Percentiles rank a stretch among this genome's conserved stretches.
Conservation (phyloP, 2,329 filamentous ascomycete species). For the Talaromyces sp. region DNA sequence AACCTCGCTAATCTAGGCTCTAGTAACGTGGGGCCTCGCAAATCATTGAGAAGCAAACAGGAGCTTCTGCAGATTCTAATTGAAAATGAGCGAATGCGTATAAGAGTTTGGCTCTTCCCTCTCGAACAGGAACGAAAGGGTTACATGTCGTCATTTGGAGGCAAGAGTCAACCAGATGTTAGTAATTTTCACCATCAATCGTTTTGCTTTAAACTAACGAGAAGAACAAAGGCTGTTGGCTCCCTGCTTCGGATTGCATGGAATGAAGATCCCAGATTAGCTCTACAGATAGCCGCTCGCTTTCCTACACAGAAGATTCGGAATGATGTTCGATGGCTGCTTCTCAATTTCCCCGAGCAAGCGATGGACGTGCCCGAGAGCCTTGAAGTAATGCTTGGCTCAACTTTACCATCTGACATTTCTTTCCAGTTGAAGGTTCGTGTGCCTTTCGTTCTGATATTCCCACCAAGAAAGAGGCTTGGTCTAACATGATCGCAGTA, state of each 20-base stretch:
- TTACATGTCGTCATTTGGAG: slow-evolving; percentile 41
- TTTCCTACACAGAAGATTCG: slow-evolving; percentile 71
- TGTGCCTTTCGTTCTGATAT: not conserved
- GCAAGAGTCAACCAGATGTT: slow-evolving; percentile 37
- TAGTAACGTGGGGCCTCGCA: slow-evolving; percentile 47
- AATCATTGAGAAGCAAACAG: slow-evolving; percentile 70
- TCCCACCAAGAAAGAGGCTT: not conserved
- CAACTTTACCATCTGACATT: slow-evolving; percentile 70
- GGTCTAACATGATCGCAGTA: slow-evolving; percentile 53
- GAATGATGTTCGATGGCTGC: slow-evolving; percentile 69
- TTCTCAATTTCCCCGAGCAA: slow-evolving; percentile 79
- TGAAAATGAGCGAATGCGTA: slow-evolving; percentile 74
- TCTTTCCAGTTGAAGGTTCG: slow-evolving; percentile 75
- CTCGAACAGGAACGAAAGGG: slow-evolving; percentile 59
- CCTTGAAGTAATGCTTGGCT: slow-evolving; percentile 73
- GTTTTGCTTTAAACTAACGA: slow-evolving; percentile 10
- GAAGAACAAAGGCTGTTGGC: slow-evolving; percentile 45
- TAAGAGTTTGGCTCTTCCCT: slow-evolving; percentile 87
- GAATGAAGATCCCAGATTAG: slow-evolving; percentile 76
- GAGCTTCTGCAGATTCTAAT: slow-evolving; percentile 75
- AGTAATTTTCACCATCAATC: slow-evolving; percentile 5
- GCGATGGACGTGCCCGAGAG: slow-evolving; percentile 77
- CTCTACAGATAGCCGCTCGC: slow-evolving; percentile 74
- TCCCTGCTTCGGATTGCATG: slow-evolving; percentile 76
- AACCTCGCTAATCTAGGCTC: slow-evolving; percentile 57